These are phyloP conservation scores for Solanum arcanum DNA, from an alignment of 257 asterid species.

Conservation along the genomic window DNA sequence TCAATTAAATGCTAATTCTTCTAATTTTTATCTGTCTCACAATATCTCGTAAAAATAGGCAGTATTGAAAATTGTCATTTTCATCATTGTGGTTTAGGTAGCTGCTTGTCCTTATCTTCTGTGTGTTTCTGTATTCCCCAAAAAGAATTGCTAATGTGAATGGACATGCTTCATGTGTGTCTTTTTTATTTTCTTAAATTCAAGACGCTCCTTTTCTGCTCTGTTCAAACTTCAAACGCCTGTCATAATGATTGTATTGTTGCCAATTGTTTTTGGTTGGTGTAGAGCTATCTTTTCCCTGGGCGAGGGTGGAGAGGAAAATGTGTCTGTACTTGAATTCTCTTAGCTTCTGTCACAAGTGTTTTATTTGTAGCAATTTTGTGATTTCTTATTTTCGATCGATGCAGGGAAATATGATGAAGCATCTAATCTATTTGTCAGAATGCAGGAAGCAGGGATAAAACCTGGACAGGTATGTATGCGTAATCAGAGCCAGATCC, in stretches of 20 bases:
- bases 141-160: neutral
- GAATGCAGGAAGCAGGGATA: constrained; percentile 86
- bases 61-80: neutral
- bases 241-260: neutral
- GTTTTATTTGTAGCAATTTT: neutral
- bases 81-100: neutral
- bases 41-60: neutral
- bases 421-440: constrained; percentile 60
- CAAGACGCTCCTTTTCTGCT: neutral
- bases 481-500: neutral
- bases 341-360: neutral
- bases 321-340: neutral
- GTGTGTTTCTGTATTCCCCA: neutral
- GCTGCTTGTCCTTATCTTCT: neutral
- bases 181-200: neutral
- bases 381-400: neutral
- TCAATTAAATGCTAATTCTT: neutral
- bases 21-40: neutral
- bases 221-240: neutral
- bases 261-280: neutral
- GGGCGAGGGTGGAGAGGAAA: neutral
- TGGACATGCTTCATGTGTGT: neutral
- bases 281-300: neutral
- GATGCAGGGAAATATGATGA: constrained; percentile 61
- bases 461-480: constrained; percentile 64